Percentiles rank a stretch among this genome's conserved stretches.
phyloP scores from a whole-genome alignment of 2,329 filamentous ascomycete species.

The Colletotrichum lindemuthianum region DNA sequence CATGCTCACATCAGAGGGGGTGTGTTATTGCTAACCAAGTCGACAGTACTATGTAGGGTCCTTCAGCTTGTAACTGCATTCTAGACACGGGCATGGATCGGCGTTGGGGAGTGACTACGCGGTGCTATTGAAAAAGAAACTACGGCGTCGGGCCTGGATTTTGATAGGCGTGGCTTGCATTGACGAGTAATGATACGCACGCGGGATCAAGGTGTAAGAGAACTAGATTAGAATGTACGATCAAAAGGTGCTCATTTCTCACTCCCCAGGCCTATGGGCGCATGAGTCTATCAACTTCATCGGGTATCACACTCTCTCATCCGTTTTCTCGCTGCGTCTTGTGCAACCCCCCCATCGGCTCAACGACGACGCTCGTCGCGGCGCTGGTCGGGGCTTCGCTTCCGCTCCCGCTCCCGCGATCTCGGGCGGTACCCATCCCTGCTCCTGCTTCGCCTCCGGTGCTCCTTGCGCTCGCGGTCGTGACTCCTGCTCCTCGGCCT shows the following conservation, averaged over 20 bases:
- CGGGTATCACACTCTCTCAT: conserved; percentile 5
- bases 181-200: not conserved
- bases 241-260: no score
- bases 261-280: no score
- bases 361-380: conserved; percentile 21
- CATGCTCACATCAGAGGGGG: no score
- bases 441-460: conserved; percentile 30
- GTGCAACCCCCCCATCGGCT: not conserved
- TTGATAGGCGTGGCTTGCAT: not conserved
- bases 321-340: no score
- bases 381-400: conserved; percentile 26
- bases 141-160: not conserved
- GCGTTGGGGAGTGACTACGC: not conserved
- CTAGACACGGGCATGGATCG: not conserved
- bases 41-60: conserved; percentile 51
- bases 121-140: no score
- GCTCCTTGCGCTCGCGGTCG: conserved; percentile 13
- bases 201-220: no score
- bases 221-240: no score
- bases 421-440: conserved; percentile 19
- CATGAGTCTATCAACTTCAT: not conserved
- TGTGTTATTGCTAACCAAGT: conserved; percentile 8
- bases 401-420: conserved; percentile 26
- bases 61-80: conserved; percentile 44
- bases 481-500: not conserved